Evolutionary conservation across 2,329 filamentous ascomycete genomes (phyloP).

Genomic region (Mycosphaerella sp.): DNA sequence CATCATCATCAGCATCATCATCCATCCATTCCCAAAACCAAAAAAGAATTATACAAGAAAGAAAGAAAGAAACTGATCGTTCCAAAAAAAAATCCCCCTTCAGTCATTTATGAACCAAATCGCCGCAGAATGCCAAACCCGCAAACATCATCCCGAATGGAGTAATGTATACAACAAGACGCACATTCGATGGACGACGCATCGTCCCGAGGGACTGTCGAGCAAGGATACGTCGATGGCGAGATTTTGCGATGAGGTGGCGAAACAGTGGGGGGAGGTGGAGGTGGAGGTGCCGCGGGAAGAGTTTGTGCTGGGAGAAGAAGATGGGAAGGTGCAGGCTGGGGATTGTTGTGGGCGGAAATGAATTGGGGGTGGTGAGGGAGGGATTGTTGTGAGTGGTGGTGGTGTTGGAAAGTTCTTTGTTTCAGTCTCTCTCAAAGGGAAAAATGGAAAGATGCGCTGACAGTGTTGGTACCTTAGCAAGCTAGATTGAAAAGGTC

Average conservation of each 20-base stretch:
- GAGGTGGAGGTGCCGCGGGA: conserved; percentile 12
- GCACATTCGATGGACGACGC: conserved; percentile 68
- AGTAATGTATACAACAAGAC: conserved; percentile 69
- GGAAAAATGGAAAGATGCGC: no score
- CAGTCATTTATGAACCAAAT: conserved; percentile 72
- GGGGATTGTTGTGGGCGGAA: conserved; percentile 19
- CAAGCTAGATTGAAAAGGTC: no score
- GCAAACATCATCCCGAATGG: conserved; percentile 71
- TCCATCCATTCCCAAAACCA: no score
- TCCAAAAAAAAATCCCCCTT: no score
- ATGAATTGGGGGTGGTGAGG: no score
- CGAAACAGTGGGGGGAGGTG: conserved; percentile 26
- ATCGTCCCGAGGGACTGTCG: conserved; percentile 60
- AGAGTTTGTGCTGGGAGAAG: conserved; percentile 11
- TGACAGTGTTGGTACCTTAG: no score
- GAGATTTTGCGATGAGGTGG: conserved; percentile 51
- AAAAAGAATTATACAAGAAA: no score
- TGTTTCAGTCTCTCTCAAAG: no score
- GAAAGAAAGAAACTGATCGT: no score
- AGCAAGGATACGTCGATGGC: conserved; percentile 59
- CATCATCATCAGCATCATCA: no score
- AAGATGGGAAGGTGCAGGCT: conserved; percentile 17
- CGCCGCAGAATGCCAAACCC: conserved; percentile 59
- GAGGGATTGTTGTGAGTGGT: neutral
- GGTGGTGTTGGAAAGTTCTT: no score